Evolutionary conservation across 352 stramenopile species (phyloP), one percentile per base, ranked within the genome.

Genomic region (Globisporangium apiculatum): DNA sequence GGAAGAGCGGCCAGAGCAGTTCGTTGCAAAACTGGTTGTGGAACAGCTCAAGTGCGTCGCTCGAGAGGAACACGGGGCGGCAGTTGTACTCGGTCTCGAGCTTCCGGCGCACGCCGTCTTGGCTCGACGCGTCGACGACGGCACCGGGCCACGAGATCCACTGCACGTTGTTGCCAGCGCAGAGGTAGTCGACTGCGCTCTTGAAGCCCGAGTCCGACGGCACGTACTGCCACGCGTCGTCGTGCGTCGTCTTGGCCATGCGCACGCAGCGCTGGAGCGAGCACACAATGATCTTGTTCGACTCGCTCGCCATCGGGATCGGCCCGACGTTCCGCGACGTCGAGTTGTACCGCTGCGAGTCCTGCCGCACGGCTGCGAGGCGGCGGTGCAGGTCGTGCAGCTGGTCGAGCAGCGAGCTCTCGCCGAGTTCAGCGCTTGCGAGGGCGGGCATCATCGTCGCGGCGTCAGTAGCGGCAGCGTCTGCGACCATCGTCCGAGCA

Each of bases 91-190:
- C 86, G 53, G 78, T 56, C 66, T 94, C 78, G 15, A 96, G 75
- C 36, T 80, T 83, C 48, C 77, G 71, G 48, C 85, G 68, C 51
- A 88, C 81, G 41, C 81, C 70, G 62, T 91, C 83, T 51, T 83
- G 80, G 54, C 89, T 93, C 11, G 74, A 86, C 60, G 90, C 82
- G 58, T 87, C 77, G 42, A 96, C 82, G 11, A 82, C 75, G 8
- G 76, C 84, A 17, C 85, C 87, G 0, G 91, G 78, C 89, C 89
- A 97, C 49, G 87, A 91, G 51, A 97, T 86, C 89, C 89, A 97
- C 24, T 89, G 67, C 60, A 96, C 85, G n/a, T 89, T 74, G 66
- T 96, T 93, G 51, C 87, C 80, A 31, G 68, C 61, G 42, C 72
- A 70, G 10, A 90, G 62, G 57, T 84, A 80, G 46, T 96, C 82